Conservation (phyloP, 495 filamentous ascomycete genomes). For the Cetradonia linearis region DNA sequence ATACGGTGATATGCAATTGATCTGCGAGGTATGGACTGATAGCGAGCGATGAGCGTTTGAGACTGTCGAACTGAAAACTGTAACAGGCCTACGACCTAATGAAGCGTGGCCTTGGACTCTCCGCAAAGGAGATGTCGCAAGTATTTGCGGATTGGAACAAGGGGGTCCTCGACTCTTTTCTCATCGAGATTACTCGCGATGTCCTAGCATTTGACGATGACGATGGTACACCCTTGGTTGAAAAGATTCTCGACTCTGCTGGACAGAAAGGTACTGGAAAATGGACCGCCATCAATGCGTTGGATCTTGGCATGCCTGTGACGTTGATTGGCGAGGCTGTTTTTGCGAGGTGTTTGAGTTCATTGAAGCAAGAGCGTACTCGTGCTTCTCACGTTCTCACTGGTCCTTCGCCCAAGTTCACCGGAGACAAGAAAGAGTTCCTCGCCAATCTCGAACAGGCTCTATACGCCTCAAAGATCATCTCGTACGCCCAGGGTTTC, state of each 20-base stretch:
- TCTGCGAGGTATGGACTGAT: slow-evolving; percentile 69
- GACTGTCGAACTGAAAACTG: slow-evolving; percentile 2
- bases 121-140: slow-evolving; percentile 86
- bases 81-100: slow-evolving; percentile 96
- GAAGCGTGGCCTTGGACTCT: slow-evolving; percentile 85
- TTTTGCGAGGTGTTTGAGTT: slow-evolving; percentile 85
- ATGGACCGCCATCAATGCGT: slow-evolving; percentile 98
- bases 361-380: slow-evolving; percentile 85
- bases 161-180: slow-evolving; percentile 96
- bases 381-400: slow-evolving; percentile 69
- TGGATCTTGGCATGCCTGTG: slow-evolving; percentile 97
- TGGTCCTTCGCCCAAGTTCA: slow-evolving; percentile 68
- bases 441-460: slow-evolving; percentile 96
- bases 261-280: slow-evolving; percentile 99
- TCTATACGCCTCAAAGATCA: slow-evolving; percentile 98
- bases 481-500: slow-evolving; percentile 98
- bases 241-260: slow-evolving; percentile 98
- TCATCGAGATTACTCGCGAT: slow-evolving; percentile 97
- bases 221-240: slow-evolving; percentile 78
- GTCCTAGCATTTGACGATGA: slow-evolving; percentile 96
- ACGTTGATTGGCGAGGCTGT: slow-evolving; percentile 96
- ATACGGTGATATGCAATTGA: slow-evolving; percentile 99
- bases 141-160: slow-evolving; percentile 95
- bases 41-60: slow-evolving; percentile 14
- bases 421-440: slow-evolving; percentile 84